Conservation (phyloP, 148 eudicot genomes). For the Cornus florida region DNA sequence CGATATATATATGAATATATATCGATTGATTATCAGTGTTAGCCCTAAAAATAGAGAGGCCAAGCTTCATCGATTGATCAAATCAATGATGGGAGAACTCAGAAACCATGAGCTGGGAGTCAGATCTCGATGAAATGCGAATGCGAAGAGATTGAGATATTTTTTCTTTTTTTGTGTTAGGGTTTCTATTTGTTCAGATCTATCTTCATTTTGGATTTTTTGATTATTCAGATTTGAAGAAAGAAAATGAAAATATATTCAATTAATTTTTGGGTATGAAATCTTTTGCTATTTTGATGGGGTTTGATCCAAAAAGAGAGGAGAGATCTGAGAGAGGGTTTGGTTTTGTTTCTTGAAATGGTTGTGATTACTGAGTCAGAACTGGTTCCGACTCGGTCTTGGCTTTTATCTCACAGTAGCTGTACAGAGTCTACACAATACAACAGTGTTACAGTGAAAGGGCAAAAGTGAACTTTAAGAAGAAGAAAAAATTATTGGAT, state of each 20-base stretch:
- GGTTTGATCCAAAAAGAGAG: neutral
- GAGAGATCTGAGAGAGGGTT: neutral
- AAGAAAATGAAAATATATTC: neutral
- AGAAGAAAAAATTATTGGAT: too few relatives aligned
- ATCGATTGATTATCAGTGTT: neutral
- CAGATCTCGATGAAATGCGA: slow-evolving; percentile 7
- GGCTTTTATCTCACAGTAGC: neutral
- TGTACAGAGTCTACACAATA: too few relatives aligned
- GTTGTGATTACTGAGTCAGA: neutral
- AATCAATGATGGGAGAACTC: neutral
- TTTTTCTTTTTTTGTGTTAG: neutral
- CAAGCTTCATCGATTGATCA: neutral
- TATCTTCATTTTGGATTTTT: neutral
- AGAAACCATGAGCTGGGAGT: neutral
- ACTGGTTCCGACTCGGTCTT: neutral
- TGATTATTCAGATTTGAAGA: neutral
- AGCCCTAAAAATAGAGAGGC: neutral
- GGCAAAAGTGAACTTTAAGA: neutral
- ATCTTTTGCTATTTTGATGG: neutral
- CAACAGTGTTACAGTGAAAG: neutral
- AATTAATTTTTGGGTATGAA: neutral
- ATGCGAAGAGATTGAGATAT: neutral
- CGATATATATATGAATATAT: neutral
- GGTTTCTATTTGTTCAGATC: slow-evolving; percentile 18
- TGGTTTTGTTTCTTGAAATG: neutral